phyloP scores from a whole-genome alignment of 345 rosid species.

The Ricinus communis region DNA sequence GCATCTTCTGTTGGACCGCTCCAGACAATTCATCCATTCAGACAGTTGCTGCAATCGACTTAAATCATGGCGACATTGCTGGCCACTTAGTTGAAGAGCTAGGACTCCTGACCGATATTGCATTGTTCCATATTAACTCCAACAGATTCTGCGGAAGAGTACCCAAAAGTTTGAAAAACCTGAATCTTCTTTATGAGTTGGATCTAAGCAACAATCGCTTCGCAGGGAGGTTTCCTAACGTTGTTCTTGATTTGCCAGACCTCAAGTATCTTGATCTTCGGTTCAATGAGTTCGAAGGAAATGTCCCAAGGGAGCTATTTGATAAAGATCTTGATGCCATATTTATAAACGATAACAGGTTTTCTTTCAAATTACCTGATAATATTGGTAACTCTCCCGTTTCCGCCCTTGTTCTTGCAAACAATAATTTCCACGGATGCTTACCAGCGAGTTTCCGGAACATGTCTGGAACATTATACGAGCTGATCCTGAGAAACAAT shows the following conservation, averaged over 20 bases:
- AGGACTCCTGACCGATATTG: constrained; percentile 58
- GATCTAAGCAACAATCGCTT: constrained; percentile 34
- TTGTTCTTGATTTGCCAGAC: constrained; percentile 55
- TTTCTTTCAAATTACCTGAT: constrained; percentile 55
- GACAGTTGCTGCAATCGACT: constrained; percentile 75
- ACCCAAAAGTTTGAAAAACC: constrained; percentile 43
- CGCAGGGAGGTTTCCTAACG: constrained; percentile 56
- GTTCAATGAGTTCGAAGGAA: constrained; percentile 83
- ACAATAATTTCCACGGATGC: constrained; percentile 70
- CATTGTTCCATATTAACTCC: constrained; percentile 71
- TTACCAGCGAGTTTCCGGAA: constrained; percentile 58
- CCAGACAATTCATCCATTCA: constrained; percentile 47
- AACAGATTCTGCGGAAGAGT: constrained; percentile 75
- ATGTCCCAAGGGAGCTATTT: constrained; percentile 55
- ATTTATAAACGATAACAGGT: constrained; percentile 71
- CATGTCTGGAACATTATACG: constrained; percentile 68
- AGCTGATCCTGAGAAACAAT: constrained; percentile 58
- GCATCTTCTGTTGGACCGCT: constrained; percentile 58
- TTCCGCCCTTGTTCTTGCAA: constrained; percentile 64
- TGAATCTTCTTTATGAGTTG: constrained; percentile 24
- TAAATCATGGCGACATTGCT: constrained; percentile 74
- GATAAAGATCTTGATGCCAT: constrained; percentile 75
- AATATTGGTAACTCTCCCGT: constrained; percentile 74
- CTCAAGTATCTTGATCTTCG: constrained; percentile 79
- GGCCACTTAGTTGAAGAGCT: constrained; percentile 67